Evolutionary conservation across 306 rosid genomes (phyloP).

Genomic region (Bauhinia variegata): DNA sequence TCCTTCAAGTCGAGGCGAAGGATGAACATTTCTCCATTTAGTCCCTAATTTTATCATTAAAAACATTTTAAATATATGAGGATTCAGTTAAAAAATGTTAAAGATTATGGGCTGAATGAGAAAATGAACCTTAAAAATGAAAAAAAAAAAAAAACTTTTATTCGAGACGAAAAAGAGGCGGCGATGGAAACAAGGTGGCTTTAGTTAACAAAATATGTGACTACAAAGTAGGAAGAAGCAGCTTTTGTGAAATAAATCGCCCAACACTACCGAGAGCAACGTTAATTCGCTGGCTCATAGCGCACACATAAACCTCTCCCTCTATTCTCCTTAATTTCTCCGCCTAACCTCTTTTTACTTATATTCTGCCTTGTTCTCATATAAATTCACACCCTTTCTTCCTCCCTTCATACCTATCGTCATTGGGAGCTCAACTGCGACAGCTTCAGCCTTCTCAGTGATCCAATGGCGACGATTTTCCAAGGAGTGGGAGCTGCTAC

Average conservation of each 20-base stretch:
- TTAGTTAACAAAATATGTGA: too few species aligned
- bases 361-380: neutral
- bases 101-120: too few species aligned
- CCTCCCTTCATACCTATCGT: constrained; percentile 25
- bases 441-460: neutral
- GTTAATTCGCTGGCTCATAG: neutral
- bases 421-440: neutral
- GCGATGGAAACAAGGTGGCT: constrained; percentile 43
- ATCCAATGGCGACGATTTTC: constrained; percentile 71
- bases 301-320: constrained; percentile 26
- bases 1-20: too few species aligned
- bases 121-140: too few species aligned
- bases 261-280: too few species aligned
- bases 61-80: too few species aligned
- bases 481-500: constrained; percentile 64
- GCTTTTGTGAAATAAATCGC: too few species aligned
- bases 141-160: too few species aligned
- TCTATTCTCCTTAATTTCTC: constrained; percentile 44
- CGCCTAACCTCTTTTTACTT: constrained; percentile 36
- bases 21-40: too few species aligned
- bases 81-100: too few species aligned
- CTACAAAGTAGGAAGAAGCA: too few species aligned
- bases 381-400: constrained; percentile 10
- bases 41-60: too few species aligned
- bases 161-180: constrained; percentile 16